Base-by-base conservation (phyloP, 2,329 filamentous ascomycete species). In the Hirsutella rhossiliensis region DNA sequence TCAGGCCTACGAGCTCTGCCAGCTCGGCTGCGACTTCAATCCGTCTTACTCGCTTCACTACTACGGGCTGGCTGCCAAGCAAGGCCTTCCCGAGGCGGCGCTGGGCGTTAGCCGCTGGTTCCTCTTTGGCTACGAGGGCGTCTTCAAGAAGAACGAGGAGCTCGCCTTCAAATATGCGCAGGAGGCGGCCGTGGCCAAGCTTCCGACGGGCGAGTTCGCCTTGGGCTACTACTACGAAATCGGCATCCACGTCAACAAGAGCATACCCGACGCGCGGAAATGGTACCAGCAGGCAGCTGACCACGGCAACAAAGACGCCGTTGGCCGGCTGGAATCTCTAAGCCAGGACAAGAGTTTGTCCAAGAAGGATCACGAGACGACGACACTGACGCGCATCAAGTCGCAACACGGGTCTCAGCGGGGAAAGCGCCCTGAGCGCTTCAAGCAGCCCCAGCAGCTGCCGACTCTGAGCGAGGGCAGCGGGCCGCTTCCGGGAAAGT, bases 31-130 rank as follows among this genome's bases (percentile, higher is more conserved):
- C 63, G 88, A 96, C 50, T 98, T 98, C 63, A 88, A 94, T 55
- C 89, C 92, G 1, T 84, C 87, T 1, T 75, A 94, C 46, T 97
- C 90, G 1, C 66, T 98, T 43, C 92, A 98, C 60, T 98, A 98
- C 68, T 96, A 97, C 57, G 87, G 87, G 32, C 73, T 98, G 29
- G 90, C 92, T 19, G 85, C 92, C 12, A 82, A 85, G 51, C 92
- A 97, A 65, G 90, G 89, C 17, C 88, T 97, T 55, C 73, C 88
- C 0, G 92, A 98, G 61, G 92, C 90, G 0, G 88, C 95, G 47
- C 84, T 98, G 65, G 88, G 90, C 27, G 88, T 98, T 48, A 97
- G 90, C 64, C 92, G 95, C 63, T 98, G 92, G 92, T 98, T 97
- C 59, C 73, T 98, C 27, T 97, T 94, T 56, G 92, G 92, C 3